Conservation (phyloP, 2,329 filamentous ascomycete genomes). For the Septoria petroselini region DNA sequence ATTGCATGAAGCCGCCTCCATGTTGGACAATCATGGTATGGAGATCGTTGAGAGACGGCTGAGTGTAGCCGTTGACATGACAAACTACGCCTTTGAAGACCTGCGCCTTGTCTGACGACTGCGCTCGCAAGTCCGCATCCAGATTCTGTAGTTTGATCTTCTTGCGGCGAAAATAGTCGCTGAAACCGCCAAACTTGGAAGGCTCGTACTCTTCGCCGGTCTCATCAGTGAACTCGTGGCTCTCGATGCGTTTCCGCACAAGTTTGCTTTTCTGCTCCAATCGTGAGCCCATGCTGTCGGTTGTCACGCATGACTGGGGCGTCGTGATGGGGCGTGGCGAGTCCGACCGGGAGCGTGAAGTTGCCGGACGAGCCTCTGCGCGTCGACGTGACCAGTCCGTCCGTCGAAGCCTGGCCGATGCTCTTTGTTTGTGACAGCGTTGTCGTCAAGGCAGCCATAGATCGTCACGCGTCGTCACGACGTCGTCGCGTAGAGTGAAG, state of each 20-base stretch:
- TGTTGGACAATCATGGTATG: conserved; percentile 84
- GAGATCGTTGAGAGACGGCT: conserved; percentile 84
- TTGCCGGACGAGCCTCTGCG: too few relatives aligned
- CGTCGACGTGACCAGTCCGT: too few relatives aligned
- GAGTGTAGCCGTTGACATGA: conserved; percentile 93
- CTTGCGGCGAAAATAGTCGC: conserved; percentile 90
- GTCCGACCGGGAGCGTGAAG: too few relatives aligned
- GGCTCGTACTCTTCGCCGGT: conserved; percentile 85
- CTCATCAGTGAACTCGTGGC: conserved; percentile 66
- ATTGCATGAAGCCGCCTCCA: conserved; percentile 93
- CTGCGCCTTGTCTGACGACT: conserved; percentile 66
- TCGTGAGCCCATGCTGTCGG: conserved; percentile 57
- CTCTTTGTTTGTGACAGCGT: conserved; percentile 4
- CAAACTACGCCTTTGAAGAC: conserved; percentile 90
- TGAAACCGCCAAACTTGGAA: conserved; percentile 83
- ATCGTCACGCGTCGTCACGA: too few relatives aligned
- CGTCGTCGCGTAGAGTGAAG: too few relatives aligned
- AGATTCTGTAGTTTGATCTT: conserved; percentile 96
- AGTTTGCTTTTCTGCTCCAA: conserved; percentile 58
- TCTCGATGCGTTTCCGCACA: conserved; percentile 62
- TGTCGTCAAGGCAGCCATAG: not conserved
- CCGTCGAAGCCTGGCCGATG: too few relatives aligned
- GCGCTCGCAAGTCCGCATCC: conserved; percentile 73
- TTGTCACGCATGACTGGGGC: conserved; percentile 12
- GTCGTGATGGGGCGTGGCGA: conserved; percentile 1